Conservation (phyloP, 441 rosid genomes). For the Eruca vesicaria region DNA sequence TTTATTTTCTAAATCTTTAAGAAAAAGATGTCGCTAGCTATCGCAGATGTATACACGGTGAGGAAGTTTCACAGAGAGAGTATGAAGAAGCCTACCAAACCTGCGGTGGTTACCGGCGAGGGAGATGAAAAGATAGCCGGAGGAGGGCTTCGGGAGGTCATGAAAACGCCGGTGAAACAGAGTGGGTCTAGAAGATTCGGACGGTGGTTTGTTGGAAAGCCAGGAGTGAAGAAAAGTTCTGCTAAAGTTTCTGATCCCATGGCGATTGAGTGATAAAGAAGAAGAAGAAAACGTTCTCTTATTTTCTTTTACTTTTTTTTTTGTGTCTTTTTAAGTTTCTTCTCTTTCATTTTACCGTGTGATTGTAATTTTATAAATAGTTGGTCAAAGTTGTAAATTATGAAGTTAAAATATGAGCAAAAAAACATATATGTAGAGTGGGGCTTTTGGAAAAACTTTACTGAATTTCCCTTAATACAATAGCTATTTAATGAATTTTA, state of each 20-base stretch:
- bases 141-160: constrained; percentile 9
- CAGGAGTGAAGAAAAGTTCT: constrained; percentile 26
- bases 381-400: constrained; percentile 10
- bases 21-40: constrained; percentile 34
- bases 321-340: constrained; percentile 2
- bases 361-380: background rate
- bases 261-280: constrained; percentile 13
- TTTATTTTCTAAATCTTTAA: background rate
- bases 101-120: background rate
- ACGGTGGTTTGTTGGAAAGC: constrained; percentile 27
- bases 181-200: constrained; percentile 19
- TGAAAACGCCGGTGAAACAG: constrained; percentile 9
- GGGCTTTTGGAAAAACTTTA: constrained; percentile 7
- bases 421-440: background rate
- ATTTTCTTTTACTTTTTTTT: background rate
- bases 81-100: constrained; percentile 25
- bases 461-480: background rate
- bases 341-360: background rate
- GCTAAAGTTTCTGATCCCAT: constrained; percentile 38
- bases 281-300: background rate
- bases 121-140: constrained; percentile 15
- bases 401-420: constrained; percentile 7
- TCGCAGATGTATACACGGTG: constrained; percentile 29
- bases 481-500: constrained; percentile 10
- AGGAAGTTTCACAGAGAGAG: constrained; percentile 33